phyloP scores from a whole-genome alignment of 2,329 filamentous ascomycete genomes.

The Fusarium lateritium region DNA sequence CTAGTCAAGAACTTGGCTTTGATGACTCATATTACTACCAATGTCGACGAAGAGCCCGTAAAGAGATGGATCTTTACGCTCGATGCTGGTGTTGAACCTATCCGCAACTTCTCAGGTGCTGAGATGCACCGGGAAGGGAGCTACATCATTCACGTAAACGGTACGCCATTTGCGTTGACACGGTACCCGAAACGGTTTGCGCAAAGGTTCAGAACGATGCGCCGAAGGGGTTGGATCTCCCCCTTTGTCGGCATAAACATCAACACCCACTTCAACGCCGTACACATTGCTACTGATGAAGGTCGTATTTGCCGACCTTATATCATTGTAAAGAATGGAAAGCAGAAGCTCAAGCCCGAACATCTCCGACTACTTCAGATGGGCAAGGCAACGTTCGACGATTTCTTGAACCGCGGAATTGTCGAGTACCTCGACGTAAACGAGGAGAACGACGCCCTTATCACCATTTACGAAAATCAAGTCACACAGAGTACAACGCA shows the following conservation, averaged over 20 bases:
- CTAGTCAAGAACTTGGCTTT: constrained; percentile 97
- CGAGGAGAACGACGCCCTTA: constrained; percentile 96
- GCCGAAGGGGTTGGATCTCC: constrained; percentile 91
- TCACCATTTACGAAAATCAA: constrained; percentile 89
- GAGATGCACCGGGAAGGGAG: constrained; percentile 89
- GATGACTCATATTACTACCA: constrained; percentile 99
- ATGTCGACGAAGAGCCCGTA: constrained; percentile 93
- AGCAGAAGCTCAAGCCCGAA: constrained; percentile 82
- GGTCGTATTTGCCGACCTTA: constrained; percentile 96
- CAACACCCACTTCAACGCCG: constrained; percentile 90
- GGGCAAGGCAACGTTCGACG: constrained; percentile 91
- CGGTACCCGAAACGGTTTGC: constrained; percentile 89
- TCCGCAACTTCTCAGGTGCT: constrained; percentile 79
- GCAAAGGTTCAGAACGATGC: constrained; percentile 85
- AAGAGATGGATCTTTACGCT: constrained; percentile 88
- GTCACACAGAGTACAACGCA: constrained; percentile 90
- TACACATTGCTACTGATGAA: constrained; percentile 97
- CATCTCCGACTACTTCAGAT: constrained; percentile 87
- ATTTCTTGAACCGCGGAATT: constrained; percentile 89
- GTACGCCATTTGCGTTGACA: constrained; percentile 91
- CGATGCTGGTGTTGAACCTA: constrained; percentile 84
- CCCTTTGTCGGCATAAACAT: constrained; percentile 98
- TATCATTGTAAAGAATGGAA: constrained; percentile 92
- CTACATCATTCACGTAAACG: constrained; percentile 95
- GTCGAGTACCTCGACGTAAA: constrained; percentile 99